Base-by-base conservation (phyloP, 2,329 filamentous ascomycete genomes). In the Fusarium fujikuroi region DNA sequence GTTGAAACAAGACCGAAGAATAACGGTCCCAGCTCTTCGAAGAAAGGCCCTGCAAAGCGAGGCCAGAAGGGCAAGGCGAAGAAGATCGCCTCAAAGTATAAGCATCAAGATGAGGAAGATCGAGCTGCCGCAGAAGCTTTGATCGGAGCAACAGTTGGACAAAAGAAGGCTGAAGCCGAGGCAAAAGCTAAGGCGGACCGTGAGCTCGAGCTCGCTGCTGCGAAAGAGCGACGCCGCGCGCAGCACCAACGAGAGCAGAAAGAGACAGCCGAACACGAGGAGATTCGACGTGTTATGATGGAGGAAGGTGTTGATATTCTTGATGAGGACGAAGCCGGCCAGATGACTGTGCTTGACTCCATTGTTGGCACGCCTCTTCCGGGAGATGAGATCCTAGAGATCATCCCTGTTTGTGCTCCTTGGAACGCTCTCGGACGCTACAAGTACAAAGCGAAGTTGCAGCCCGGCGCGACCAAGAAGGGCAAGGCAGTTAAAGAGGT, bases 401-500 rank as follows among this genome's bases (percentile, higher is more conserved):
- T 85, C 0, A 84, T 92, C 4, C 88, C 90, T 3, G 83, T 92
- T 6, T 92, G 91, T 76, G 91, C 88, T 9, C 91, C 91, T 5
- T 92, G 90, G 86, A 84, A 82, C 30, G 90, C 91, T 4, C 83
- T 92, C 74, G 86, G 83, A 5, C 89, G 89, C 63, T 93, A 92
- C 83, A 98, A 98, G 83, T 98, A 98, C 86, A 97, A 97, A 82
- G 93, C 92, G 60, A 99, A 99, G 85, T 82, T 99, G 76, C 96
- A 98, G 83, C 96, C 96, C 0, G 96, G 96, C 0, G 84, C 91
- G 1, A 88, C 92, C 72, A 99, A 98, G 87, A 97, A 97, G 84
- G 95, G 96, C 15, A 98, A 98, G 81, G 95, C 95, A 1, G 91
- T 97, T 53, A 94, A 93, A 80, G 95, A 98, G 82, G 92, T 98